These are phyloP conservation scores for Melastoma candidum DNA, from an alignment of 441 rosid species.

Conservation along the genomic window DNA sequence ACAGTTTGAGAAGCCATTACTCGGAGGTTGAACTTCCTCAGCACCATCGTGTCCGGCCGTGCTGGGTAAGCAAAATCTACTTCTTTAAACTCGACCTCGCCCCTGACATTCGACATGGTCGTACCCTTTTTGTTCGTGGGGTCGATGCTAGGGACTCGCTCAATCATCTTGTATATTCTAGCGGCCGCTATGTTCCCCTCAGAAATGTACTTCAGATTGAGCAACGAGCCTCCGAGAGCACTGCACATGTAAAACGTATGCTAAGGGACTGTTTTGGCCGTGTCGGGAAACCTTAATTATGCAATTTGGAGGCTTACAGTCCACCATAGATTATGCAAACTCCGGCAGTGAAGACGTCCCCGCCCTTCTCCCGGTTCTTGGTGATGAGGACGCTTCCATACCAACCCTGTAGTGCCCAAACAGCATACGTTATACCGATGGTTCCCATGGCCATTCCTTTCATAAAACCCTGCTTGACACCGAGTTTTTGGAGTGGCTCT, in stretches of 20 bases:
- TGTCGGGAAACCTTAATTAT: not conserved
- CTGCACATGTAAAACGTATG: constrained; percentile 3
- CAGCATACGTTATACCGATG: constrained; percentile 11
- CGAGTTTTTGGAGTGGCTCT: constrained; percentile 11
- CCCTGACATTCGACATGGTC: constrained; percentile 18
- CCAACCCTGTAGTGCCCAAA: constrained; percentile 22
- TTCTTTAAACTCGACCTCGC: constrained; percentile 26
- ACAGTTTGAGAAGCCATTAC: constrained; percentile 22
- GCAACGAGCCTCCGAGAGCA: constrained; percentile 15
- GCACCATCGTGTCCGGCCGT: constrained; percentile 22
- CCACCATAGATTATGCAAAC: constrained; percentile 9
- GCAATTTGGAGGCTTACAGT: constrained; percentile 6
- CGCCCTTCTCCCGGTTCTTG: constrained; percentile 12
- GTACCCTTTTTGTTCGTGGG: constrained; percentile 10
- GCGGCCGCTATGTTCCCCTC: constrained; percentile 16
- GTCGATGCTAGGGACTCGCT: constrained; percentile 12
- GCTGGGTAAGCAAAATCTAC: constrained; percentile 28
- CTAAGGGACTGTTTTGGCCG: not conserved
- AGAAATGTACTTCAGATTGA: constrained; percentile 15
- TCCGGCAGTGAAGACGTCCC: constrained; percentile 14
- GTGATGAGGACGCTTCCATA: constrained; percentile 18
- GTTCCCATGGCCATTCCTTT: constrained; percentile 22
- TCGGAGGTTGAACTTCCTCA: constrained; percentile 22
- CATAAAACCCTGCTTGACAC: constrained; percentile 20
- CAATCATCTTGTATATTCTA: constrained; percentile 17